Evolutionary conservation across 2,329 filamentous ascomycete genomes (phyloP).

Genomic region (Shiraia bambusicola): DNA sequence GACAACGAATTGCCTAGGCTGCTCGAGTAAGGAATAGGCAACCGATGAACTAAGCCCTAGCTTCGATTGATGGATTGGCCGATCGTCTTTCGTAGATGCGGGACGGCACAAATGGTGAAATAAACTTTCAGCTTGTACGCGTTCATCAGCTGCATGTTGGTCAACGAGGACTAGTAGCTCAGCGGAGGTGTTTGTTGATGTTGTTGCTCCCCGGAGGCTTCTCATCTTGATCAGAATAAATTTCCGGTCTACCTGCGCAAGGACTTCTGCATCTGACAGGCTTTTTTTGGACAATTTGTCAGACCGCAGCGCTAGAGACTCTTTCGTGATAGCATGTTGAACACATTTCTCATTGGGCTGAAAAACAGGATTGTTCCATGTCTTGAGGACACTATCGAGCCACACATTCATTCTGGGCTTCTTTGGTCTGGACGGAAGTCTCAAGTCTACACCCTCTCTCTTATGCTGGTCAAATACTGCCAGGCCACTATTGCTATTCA

Average conservation of each 20-base stretch:
- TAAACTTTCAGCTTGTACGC: constrained; percentile 74
- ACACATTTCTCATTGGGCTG: constrained; percentile 50
- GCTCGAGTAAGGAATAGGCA: constrained; percentile 42
- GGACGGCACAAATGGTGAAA: constrained; percentile 58
- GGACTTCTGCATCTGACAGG: constrained; percentile 58
- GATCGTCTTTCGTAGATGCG: constrained; percentile 10
- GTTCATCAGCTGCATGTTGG: constrained; percentile 93
- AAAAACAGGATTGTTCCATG: constrained; percentile 79
- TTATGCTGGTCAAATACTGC: constrained; percentile 10
- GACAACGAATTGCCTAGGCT: constrained; percentile 66
- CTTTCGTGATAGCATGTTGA: constrained; percentile 37
- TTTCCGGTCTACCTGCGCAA: constrained; percentile 85
- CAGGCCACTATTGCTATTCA: constrained; percentile 7
- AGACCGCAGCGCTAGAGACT: constrained; percentile 18
- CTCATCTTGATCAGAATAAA: constrained; percentile 73
- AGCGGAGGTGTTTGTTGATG: neutral
- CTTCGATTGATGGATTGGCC: constrained; percentile 28
- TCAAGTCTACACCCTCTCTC: constrained; percentile 25
- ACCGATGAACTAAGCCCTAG: constrained; percentile 37
- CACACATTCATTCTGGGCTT: constrained; percentile 45
- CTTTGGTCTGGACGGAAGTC: constrained; percentile 27
- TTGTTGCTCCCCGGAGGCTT: constrained; percentile 10
- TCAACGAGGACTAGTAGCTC: constrained; percentile 73
- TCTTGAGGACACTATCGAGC: constrained; percentile 61
- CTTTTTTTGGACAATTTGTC: constrained; percentile 60